phyloP scores from a whole-genome alignment of 73 alveolate species.

The Breviolum minutum region DNA sequence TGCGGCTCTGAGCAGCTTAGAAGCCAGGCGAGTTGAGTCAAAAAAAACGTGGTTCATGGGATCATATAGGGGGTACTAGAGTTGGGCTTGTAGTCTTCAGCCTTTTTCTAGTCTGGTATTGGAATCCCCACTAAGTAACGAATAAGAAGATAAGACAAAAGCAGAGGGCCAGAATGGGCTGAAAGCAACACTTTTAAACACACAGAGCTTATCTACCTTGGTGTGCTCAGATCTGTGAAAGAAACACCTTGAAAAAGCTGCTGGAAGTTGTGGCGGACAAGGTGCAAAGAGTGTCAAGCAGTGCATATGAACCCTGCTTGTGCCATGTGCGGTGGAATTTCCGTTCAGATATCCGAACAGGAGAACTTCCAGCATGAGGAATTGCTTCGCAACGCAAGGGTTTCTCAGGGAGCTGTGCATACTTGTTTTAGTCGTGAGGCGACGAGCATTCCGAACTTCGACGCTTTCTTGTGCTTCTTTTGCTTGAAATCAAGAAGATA shows the following conservation, averaged over 20 bases:
- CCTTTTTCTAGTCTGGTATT: no score
- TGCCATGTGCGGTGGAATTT: background rate
- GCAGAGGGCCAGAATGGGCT: no score
- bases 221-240: background rate
- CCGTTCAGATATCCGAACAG: background rate
- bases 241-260: constrained; percentile 2
- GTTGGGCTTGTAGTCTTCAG: background rate
- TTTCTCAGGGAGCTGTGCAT: background rate
- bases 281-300: background rate
- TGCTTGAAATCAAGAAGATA: background rate
- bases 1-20: background rate
- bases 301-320: no score
- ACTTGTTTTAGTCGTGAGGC: no score
- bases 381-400: background rate
- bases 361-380: background rate
- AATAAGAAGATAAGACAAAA: no score
- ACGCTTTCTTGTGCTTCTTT: background rate
- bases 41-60: background rate
- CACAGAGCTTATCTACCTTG: no score
- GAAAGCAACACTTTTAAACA: no score
- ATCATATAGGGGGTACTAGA: background rate
- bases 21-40: background rate
- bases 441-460: background rate
- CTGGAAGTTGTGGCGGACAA: background rate
- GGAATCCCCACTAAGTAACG: no score